Percentiles rank a stretch among this genome's conserved stretches.
These are phyloP conservation scores for Sisymbrium irio DNA, from an alignment of 345 rosid species.

Conservation along the genomic window DNA sequence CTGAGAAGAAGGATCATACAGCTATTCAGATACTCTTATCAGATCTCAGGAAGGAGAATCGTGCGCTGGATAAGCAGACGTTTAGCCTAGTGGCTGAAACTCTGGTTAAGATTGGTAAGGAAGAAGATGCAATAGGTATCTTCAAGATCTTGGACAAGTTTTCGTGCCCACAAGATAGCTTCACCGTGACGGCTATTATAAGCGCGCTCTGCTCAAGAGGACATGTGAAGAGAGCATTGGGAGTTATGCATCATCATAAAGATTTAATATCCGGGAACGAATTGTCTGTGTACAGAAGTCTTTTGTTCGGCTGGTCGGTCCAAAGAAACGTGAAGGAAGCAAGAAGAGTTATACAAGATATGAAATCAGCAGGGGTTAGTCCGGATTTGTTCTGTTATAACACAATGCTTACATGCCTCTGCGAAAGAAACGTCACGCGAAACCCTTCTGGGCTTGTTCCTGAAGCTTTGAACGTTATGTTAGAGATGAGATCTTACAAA, in stretches of 20 bases:
- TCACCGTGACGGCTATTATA: constrained; percentile 53
- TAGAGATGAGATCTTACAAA: constrained; percentile 69
- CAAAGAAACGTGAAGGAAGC: constrained; percentile 67
- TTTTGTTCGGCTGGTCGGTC: constrained; percentile 68
- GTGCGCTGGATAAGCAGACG: constrained; percentile 58
- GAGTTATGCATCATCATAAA: constrained; percentile 72
- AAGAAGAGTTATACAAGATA: constrained; percentile 65
- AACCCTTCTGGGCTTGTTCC: constrained; percentile 87
- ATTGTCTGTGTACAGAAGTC: constrained; percentile 56
- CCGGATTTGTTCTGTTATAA: constrained; percentile 76
- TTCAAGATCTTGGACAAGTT: constrained; percentile 84
- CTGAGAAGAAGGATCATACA: constrained; percentile 68
- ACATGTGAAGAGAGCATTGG: constrained; percentile 76
- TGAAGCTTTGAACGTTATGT: constrained; percentile 81
- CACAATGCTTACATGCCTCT: constrained; percentile 67
- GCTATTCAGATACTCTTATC: constrained; percentile 65
- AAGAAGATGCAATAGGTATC: constrained; percentile 81
- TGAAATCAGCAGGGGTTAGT: constrained; percentile 55
- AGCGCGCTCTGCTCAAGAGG: constrained; percentile 75
- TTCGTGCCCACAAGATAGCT: constrained; percentile 60
- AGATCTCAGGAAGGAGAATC: constrained; percentile 55
- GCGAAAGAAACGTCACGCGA: constrained; percentile 51
- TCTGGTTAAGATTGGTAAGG: constrained; percentile 66
- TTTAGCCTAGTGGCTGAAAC: constrained; percentile 61
- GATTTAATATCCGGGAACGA: constrained; percentile 45